Evolutionary conservation across 352 stramenopile species (phyloP).

Genomic region (Phytophthora hybrid): DNA sequence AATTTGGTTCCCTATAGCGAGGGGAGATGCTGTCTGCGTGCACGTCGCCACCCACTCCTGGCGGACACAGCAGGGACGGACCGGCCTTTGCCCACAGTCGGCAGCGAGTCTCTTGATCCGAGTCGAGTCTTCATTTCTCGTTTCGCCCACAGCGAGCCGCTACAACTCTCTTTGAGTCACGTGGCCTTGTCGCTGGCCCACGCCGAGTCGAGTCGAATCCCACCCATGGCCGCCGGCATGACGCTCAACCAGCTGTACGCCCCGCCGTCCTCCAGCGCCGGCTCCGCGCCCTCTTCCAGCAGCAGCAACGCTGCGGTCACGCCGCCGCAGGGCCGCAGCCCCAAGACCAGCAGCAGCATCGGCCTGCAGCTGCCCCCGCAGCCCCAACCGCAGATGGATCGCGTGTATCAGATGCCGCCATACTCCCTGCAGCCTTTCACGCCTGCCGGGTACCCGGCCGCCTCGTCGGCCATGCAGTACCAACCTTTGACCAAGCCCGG

Average conservation of each 20-base stretch:
- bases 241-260: constrained; percentile 81
- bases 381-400: constrained; percentile 26
- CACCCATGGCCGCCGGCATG: constrained; percentile 68
- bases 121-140: constrained; percentile 12
- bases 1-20: constrained; percentile 12
- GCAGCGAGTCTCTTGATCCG: constrained; percentile 1
- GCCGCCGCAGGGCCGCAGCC: constrained; percentile 41
- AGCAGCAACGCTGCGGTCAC: constrained; percentile 6
- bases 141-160: background rate
- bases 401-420: constrained; percentile 43
- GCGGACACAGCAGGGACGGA: constrained; percentile 10
- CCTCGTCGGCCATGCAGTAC: constrained; percentile 33
- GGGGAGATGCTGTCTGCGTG: constrained; percentile 9
- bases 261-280: constrained; percentile 36
- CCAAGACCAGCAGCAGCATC: constrained; percentile 24
- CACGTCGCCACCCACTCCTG: constrained; percentile 3
- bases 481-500: constrained; percentile 33
- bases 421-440: constrained; percentile 28
- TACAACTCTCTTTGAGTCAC: too few relatives aligned
- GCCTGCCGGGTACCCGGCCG: constrained; percentile 23
- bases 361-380: background rate
- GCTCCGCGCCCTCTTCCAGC: constrained; percentile 5
- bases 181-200: background rate
- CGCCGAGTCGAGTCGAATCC: constrained; percentile 20
- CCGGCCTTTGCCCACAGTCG: background rate